Conservation (phyloP, 352 stramenopile species). For the Phytophthora ohioensis region DNA sequence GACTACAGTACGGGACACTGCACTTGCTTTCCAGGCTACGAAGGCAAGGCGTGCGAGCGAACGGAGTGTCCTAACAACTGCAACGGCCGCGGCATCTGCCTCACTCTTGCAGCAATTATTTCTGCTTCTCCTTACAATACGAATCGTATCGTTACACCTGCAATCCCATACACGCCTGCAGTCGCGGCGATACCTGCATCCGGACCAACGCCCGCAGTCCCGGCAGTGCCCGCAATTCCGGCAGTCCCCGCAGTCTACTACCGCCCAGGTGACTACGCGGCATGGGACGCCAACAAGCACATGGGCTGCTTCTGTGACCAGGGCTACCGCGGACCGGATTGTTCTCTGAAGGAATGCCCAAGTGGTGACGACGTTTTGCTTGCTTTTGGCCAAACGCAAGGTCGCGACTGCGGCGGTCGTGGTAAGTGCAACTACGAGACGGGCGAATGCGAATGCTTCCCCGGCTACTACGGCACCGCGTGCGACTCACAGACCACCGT, state of each 20-base stretch:
- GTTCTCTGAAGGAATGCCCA: constrained; percentile 95
- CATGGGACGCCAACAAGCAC: constrained; percentile 94
- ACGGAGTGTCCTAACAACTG: constrained; percentile 96
- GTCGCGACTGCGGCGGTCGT: constrained; percentile 92
- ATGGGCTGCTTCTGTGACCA: constrained; percentile 96
- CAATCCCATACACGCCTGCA: too few species aligned
- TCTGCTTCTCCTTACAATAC: constrained; percentile 16
- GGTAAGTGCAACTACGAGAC: constrained; percentile 96
- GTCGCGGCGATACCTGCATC: too few species aligned
- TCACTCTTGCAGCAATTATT: constrained; percentile 91
- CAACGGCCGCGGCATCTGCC: constrained; percentile 93
- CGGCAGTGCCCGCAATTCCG: too few species aligned
- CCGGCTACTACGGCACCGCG: constrained; percentile 94
- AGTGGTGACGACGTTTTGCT: constrained; percentile 92
- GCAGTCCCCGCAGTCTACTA: too few species aligned
- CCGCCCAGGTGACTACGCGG: constrained; percentile 44
- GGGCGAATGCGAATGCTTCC: constrained; percentile 95
- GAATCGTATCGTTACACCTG: background rate
- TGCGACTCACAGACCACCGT: constrained; percentile 90
- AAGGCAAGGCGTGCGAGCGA: constrained; percentile 92
- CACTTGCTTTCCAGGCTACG: constrained; percentile 91
- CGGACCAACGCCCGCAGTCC: too few species aligned
- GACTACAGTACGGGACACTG: constrained; percentile 92
- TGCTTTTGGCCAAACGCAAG: constrained; percentile 79
- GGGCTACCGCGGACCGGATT: constrained; percentile 95